Evolutionary conservation across 108 stramenopile species (phyloP), one percentile per base, ranked within the genome.

Genomic region (Cylindrotheca fusiformis): DNA sequence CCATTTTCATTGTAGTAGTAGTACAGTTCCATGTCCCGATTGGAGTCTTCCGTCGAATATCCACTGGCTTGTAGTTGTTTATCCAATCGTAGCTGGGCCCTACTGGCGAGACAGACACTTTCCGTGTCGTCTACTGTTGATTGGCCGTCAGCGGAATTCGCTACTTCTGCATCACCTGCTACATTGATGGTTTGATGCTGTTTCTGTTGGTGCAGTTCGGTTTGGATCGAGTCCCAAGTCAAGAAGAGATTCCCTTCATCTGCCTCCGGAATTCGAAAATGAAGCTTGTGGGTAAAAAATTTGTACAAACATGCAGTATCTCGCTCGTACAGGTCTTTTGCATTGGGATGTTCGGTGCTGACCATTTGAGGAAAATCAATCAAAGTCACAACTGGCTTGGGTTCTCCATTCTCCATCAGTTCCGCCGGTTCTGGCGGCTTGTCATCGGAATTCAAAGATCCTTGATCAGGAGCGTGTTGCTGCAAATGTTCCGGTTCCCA

Each of bases 301-400:
- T 75, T 78, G 33, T 78, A 80, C 25, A 97, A 53, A 50, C 95
- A 91, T 4, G 71, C 59, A 0, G 96, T 80, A 74, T 97, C 97
- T 25, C 98, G 78, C 50, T 96, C 93, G 67, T 95, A 99, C 45
- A 97, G 69, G 65, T 97, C 94, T 55, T 75, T 62, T 18, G 99
- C 99, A 82, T 99, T 99, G 14, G 91, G 91, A 73, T 99, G 99
- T 27, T 78, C 68, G 2, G 91, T 96, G n/a, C 86, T 87, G 30
- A 98, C 88, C 98, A 99, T 99, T 80, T 99, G 99, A 8, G 99
- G 99, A 69, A 99, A 99, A 78, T 99, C 99, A 74, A 99, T 99
- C 65, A 99, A 78, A 0, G 96, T 98, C 0, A 98, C 95, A 63
- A 89, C 75, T 0, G 91, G 90, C 57, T 82, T 88, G 8, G 90